Evolutionary conservation across 2,329 filamentous ascomycete species (phyloP), one percentile per base, ranked within the genome.

Genomic region (Talaromyces sp.): DNA sequence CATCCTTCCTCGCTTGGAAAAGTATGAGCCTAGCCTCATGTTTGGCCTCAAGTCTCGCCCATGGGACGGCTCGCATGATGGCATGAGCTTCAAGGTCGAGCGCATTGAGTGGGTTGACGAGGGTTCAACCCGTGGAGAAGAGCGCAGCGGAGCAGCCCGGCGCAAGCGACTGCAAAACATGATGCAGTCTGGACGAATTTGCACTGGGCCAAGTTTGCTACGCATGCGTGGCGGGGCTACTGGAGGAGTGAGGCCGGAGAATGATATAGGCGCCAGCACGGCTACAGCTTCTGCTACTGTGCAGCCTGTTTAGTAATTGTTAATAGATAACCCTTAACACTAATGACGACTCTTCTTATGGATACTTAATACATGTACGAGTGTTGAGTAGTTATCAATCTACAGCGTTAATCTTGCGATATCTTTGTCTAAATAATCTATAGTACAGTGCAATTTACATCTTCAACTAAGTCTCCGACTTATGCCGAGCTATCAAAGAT

Each of bases 81-180:
- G 93, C 2, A 85, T 96, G 73, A 96, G 92, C 72, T 98, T 91
- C 76, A 92, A 90, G 82, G 85, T 99, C 55, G 82, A 87, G 64
- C 86, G 87, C 58, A 84, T 96, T 11, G 87, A 92, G 58, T 98
- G 93, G 88, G 90, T 97, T 0, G 88, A 91, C 65, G 92, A 95
- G 81, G 65, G 83, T 78, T 61, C 78, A 62, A 69, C 77, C 69
- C 71, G 74, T 60, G 73, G 80, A 66, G 71, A 81, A 75, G 71
- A 81, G 71, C 68, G 81, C 66, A 70, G 78, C 67, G 71, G 79
- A 66, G 69, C 78, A 72, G 76, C 79, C 47, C 75, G 76, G 64
- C 80, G 83, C 42, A 80, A 81, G 67, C 73, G 83, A 39, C 73
- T 85, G 57, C 75, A 75, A 59, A 76, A 72, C 22, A 68, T 77